These are phyloP conservation scores for Fusarium stilboides DNA, from an alignment of 2,329 filamentous ascomycete genomes.

Conservation along the genomic window DNA sequence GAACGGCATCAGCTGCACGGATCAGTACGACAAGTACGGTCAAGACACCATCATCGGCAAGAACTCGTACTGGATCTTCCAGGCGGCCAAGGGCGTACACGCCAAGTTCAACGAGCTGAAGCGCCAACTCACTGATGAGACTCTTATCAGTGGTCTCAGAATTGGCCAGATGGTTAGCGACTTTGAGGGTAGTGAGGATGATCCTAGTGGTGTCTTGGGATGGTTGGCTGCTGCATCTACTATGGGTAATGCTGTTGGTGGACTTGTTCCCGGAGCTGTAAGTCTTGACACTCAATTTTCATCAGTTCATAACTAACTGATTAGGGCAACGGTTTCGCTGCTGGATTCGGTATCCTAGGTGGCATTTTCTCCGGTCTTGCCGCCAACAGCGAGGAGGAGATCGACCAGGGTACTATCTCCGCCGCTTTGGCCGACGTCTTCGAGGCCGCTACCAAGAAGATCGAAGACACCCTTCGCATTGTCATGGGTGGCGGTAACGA, in stretches of 20 bases:
- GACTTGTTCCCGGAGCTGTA: conserved; percentile 4
- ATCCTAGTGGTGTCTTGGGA: conserved; percentile 10
- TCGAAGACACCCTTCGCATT: conserved; percentile 13
- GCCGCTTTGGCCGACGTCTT: conserved; percentile 1
- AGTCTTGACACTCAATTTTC: rapidly evolving
- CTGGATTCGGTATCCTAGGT: background rate
- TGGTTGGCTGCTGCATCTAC: conserved; percentile 18
- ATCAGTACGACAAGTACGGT: conserved; percentile 21
- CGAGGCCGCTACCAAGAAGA: background rate
- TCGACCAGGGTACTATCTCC: conserved; percentile 11
- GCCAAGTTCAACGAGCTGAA: conserved; percentile 14
- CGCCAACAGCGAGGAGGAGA: conserved; percentile 7
- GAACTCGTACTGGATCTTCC: conserved; percentile 33
- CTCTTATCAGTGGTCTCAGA: background rate
- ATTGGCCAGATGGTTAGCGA: conserved; percentile 20
- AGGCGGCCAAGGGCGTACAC: conserved; percentile 26
- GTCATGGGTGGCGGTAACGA: conserved; percentile 12
- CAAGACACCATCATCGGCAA: background rate
- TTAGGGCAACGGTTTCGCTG: conserved; percentile 4
- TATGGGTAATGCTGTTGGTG: conserved; percentile 10
- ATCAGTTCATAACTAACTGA: rapidly evolving
- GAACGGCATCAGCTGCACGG: conserved; percentile 8
- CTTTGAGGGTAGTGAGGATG: conserved; percentile 4
- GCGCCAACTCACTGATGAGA: background rate
- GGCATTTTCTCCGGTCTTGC: conserved; percentile 5